Evolutionary conservation across 1,284 basidiomycete species (phyloP).

Genomic region (Marasmius tenuissimus): DNA sequence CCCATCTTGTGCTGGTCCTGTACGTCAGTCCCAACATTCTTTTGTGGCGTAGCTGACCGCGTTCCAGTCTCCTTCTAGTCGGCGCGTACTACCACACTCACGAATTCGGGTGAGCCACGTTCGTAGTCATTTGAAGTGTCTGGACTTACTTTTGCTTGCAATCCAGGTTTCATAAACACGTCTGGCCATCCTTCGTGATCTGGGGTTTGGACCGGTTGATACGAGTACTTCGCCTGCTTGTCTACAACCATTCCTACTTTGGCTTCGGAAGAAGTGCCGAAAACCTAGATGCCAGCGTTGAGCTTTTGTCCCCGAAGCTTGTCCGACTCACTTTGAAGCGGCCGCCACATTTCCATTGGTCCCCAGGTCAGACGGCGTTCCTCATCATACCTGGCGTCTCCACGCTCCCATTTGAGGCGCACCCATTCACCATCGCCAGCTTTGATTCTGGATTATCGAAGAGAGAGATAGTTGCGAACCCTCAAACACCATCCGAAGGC

Average conservation of each 20-base stretch:
- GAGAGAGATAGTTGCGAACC: not conserved
- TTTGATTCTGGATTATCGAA: constrained; percentile 12
- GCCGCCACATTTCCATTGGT: constrained; percentile 48
- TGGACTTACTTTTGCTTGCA: not conserved
- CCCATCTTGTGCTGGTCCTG: constrained; percentile 41
- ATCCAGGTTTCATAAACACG: constrained; percentile 23
- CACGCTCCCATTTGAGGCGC: constrained; percentile 44
- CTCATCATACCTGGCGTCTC: constrained; percentile 48
- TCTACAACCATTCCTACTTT: constrained; percentile 51
- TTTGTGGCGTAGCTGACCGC: not conserved
- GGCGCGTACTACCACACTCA: constrained; percentile 42
- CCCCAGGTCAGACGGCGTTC: constrained; percentile 58
- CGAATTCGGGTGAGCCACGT: constrained; percentile 16
- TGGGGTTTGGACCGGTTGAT: constrained; percentile 67
- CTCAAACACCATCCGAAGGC: not conserved
- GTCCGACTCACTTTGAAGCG: constrained; percentile 49
- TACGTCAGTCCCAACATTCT: constrained; percentile 25
- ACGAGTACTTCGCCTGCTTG: constrained; percentile 47
- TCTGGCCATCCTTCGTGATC: constrained; percentile 60
- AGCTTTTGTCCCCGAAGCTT: constrained; percentile 48
- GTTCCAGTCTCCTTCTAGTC: constrained; percentile 39
- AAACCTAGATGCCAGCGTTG: constrained; percentile 38
- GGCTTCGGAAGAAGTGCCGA: constrained; percentile 24
- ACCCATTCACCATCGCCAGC: constrained; percentile 58
- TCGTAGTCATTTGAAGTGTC: not conserved